Base-by-base conservation (phyloP, 1,284 basidiomycete species). In the Puccinia brachypodii region DNA sequence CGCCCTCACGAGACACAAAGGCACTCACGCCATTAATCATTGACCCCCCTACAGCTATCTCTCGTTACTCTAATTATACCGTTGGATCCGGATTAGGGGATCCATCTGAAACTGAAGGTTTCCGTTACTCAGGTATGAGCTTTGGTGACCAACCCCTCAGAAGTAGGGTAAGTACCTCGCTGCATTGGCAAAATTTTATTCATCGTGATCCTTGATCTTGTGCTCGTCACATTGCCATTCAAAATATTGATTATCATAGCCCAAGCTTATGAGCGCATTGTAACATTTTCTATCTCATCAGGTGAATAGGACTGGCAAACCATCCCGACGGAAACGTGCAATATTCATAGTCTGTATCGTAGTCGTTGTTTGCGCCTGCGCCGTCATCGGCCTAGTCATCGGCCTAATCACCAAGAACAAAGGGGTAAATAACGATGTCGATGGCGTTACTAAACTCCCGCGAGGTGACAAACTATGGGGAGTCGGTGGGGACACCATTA, bases 391-490 rank as follows among this genome's bases (percentile, higher is more conserved):
- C 16, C 33, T 73, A 25, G 71, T 56, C 3, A 73, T 73, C 14
- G 47, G 47, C 31, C 47, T 73, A 31, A 25, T 73, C 11, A 53
- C 44, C 33, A 50, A 73, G 25, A 56, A 38, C 3, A 73, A 56
- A 25, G 22, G 22, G 22, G 11, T 36, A 56, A 56, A 53, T 40
- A 14, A 8, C 47, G 50, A 56, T 1, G 16, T 11, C n/a, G 47
- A 73, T 53, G 47, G 47, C 0, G 22, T 73, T n/a, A 56, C 44
- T 38, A 31, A 33, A 33, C 33, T 76, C 2, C 56, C 73, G 13
- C 42, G 38, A 19, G 36, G 58, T 64, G 42, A 76, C 9, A 76
- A 81, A 56, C 47, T 81, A 11, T 81, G 79, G 79, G 79, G 79
- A 36, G 62, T 40, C 3, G 58, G 62, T 36, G 79, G 79, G 19